phyloP scores from a whole-genome alignment of 345 rosid species.

The Cardamine occulta region DNA sequence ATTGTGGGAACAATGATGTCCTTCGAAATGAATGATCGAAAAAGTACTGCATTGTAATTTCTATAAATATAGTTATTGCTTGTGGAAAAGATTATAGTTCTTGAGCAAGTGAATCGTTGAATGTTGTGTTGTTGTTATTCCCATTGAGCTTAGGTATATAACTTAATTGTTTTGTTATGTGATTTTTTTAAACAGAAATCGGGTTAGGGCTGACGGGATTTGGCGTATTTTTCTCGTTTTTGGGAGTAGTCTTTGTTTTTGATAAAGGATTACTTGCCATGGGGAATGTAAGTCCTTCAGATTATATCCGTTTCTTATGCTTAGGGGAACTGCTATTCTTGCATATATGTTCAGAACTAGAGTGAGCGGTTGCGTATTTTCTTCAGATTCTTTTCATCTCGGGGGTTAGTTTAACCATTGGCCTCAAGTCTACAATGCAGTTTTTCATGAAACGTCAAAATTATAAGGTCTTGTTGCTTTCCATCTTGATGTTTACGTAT shows the following conservation, averaged over 20 bases:
- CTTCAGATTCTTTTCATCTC: constrained; percentile 86
- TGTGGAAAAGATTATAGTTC: not conserved
- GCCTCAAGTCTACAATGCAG: constrained; percentile 92
- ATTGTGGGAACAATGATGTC: constrained; percentile 42
- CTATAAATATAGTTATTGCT: not conserved
- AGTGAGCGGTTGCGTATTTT: not conserved
- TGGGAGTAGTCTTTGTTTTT: constrained; percentile 84
- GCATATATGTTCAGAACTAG: not conserved
- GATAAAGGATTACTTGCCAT: constrained; percentile 97
- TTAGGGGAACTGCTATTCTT: not conserved
- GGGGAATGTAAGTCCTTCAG: constrained; percentile 83
- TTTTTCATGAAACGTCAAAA: constrained; percentile 95
- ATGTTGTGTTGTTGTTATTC: not conserved
- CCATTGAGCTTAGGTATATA: not conserved
- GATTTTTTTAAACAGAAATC: constrained; percentile 54
- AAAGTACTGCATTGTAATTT: constrained; percentile 32
- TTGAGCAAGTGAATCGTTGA: not conserved
- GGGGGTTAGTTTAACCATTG: constrained; percentile 95
- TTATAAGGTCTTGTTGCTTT: constrained; percentile 63
- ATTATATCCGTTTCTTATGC: not conserved
- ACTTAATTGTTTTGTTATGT: constrained; percentile 4
- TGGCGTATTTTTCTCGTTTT: constrained; percentile 88
- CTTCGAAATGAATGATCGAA: constrained; percentile 48
- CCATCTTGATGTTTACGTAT: not conserved
- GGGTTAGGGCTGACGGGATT: constrained; percentile 97